Evolutionary conservation across 495 filamentous ascomycete species (phyloP), one percentile per base, ranked within the genome.

Genomic region (Penicillium angulare): DNA sequence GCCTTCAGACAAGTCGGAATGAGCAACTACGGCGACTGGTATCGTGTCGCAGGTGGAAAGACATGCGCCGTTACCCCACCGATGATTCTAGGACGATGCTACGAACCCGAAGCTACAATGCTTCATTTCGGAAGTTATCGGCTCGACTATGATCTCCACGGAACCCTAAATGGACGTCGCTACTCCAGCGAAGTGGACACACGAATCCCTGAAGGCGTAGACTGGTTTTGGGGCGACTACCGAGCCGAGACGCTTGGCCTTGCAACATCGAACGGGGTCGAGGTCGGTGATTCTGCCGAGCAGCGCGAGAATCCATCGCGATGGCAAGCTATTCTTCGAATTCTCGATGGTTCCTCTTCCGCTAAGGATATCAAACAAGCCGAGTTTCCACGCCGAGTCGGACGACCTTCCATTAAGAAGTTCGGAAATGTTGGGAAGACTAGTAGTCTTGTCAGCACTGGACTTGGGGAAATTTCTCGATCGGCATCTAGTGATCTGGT

Each of bases 151-250:
- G 66, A 72, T 33, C 49, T 79, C 4, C 52, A 60, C 29, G 72
- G 72, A 4, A 55, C 77, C 9, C 33, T 68, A 3, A 58, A 63
- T 21, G 76, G 61, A 9, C 69, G 82, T 12, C 52, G 59, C 5
- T 81, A 71, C 53, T 75, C 79, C 0, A 33, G 57, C 6, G 45
- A 61, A 26, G 60, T 67, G 6, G 80, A 84, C 29, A 46, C 53
- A 0, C 78, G 79, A 8, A 79, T 83, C 23, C 53, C 62, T 0
- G 40, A 59, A 5, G 66, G 59, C 4, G 65, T 70, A n/a, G 50
- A 57, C 2, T 83, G 78, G 78, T 80, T 78, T 61, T 84, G 80
- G 79, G 78, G 71, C 15, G 79, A 84, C 40, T 69, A 66, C 38
- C 71, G 82, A 2, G 72, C 72, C 0, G 72, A 84, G 33, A 77